Percentiles rank a stretch among this genome's conserved stretches.
These are phyloP conservation scores for Prunus campanulata DNA, from an alignment of 306 rosid genomes.

Conservation along the genomic window DNA sequence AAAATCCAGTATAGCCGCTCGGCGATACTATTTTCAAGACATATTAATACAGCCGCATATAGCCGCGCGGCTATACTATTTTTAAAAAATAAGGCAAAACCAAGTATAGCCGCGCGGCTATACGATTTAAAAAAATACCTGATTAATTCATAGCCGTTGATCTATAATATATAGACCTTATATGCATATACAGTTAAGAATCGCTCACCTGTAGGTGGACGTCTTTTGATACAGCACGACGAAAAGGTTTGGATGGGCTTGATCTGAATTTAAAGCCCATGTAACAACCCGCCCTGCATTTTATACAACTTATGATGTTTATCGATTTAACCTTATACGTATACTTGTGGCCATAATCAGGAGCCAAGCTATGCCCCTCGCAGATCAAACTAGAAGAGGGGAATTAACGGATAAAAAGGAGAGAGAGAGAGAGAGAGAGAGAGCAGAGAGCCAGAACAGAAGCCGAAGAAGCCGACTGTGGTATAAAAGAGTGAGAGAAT, in stretches of 20 bases:
- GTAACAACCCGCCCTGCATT: not conserved
- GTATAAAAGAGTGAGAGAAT: conserved; percentile 9
- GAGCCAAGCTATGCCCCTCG: not conserved
- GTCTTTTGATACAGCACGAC: too few relatives aligned
- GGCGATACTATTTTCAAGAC: too few relatives aligned
- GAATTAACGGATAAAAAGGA: not conserved
- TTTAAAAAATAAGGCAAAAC: too few relatives aligned
- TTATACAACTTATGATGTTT: not conserved
- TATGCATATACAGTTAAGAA: too few relatives aligned
- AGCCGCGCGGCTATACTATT: too few relatives aligned
- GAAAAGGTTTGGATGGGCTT: not conserved
- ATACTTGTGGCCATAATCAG: not conserved
- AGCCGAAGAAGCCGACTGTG: not conserved
- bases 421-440: not conserved
- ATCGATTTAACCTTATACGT: not conserved
- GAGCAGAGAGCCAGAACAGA: not conserved
- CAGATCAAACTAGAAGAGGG: not conserved
- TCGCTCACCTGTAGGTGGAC: too few relatives aligned
- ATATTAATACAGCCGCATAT: too few relatives aligned
- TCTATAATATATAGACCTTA: too few relatives aligned
- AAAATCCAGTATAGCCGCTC: accelerated
- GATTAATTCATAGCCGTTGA: too few relatives aligned
- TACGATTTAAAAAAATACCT: accelerated
- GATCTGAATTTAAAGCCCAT: not conserved
- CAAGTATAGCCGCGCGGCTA: too few relatives aligned